Evolutionary conservation across 169 alveolate species (phyloP).

Genomic region (Plasmodium yoelii): DNA sequence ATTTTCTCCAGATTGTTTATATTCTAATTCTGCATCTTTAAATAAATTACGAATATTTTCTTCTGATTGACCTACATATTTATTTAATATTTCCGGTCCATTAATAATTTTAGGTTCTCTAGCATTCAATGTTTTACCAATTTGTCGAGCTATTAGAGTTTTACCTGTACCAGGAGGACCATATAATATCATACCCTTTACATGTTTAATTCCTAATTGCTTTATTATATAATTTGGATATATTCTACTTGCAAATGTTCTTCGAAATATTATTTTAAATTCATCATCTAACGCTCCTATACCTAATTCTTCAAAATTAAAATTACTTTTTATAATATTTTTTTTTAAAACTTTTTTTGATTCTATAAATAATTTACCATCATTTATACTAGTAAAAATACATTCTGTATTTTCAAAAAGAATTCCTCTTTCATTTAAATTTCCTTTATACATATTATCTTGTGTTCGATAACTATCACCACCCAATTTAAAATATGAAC

Average conservation of each 20-base stretch:
- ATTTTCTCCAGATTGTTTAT: constrained; percentile 94
- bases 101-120: constrained; percentile 94
- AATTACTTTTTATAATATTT: constrained; percentile 87
- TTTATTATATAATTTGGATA: constrained; percentile 97
- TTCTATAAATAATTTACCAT: constrained; percentile 77
- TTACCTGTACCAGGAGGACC: constrained; percentile 99
- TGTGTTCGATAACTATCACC: neutral
- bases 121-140: constrained; percentile 97
- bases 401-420: constrained; percentile 72
- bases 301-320: constrained; percentile 94
- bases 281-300: constrained; percentile 95
- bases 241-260: constrained; percentile 99
- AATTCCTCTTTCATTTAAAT: constrained; percentile 26
- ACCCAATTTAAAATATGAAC: constrained; percentile 38
- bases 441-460: neutral
- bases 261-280: constrained; percentile 98
- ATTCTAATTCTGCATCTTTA: constrained; percentile 98
- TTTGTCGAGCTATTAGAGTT: constrained; percentile 99
- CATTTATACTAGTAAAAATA: constrained; percentile 71
- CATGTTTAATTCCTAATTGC: constrained; percentile 98
- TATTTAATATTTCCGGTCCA: constrained; percentile 94
- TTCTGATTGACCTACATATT: constrained; percentile 99
- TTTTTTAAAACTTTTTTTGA: constrained; percentile 78
- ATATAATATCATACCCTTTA: constrained; percentile 94
- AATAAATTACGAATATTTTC: constrained; percentile 98